Evolutionary conservation across 2,329 filamentous ascomycete species (phyloP).

Genomic region (Sporothrix pallida): DNA sequence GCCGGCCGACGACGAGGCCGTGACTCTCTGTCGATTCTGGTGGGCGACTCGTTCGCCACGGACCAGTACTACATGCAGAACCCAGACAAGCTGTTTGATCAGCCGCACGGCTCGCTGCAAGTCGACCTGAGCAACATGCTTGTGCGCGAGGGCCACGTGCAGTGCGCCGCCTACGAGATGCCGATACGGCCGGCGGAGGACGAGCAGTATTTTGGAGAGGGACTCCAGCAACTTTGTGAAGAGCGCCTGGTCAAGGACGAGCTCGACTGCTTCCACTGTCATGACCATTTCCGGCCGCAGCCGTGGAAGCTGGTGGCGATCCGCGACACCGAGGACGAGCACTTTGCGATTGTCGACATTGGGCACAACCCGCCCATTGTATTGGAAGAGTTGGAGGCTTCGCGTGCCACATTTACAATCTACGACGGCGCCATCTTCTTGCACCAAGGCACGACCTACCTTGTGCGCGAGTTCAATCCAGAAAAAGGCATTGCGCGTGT

Average conservation of each 20-base stretch:
- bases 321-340: conserved; percentile 80
- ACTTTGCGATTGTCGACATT: conserved; percentile 91
- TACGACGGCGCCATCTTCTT: conserved; percentile 98
- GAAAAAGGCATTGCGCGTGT: conserved; percentile 85
- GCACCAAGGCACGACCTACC: conserved; percentile 91
- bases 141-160: conserved; percentile 89
- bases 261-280: conserved; percentile 86
- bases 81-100: conserved; percentile 89
- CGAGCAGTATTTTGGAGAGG: conserved; percentile 75
- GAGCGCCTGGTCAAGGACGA: conserved; percentile 76
- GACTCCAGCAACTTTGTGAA: conserved; percentile 71
- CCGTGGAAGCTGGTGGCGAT: conserved; percentile 86
- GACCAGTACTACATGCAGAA: conserved; percentile 99
- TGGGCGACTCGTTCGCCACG: conserved; percentile 86
- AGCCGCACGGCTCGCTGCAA: conserved; percentile 85
- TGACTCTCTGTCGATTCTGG: conserved; percentile 86
- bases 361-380: conserved; percentile 83
- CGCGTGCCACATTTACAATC: conserved; percentile 91
- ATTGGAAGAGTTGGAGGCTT: conserved; percentile 94
- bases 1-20: conserved; percentile 90
- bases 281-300: conserved; percentile 82
- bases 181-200: conserved; percentile 83
- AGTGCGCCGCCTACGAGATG: conserved; percentile 95
- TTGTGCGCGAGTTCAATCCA: conserved; percentile 86
- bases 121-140: conserved; percentile 93